Percentiles rank a stretch among this genome's conserved stretches.
These are phyloP conservation scores for Beauveria pseudobassiana DNA, from an alignment of 2,329 filamentous ascomycete genomes.

Conservation along the genomic window DNA sequence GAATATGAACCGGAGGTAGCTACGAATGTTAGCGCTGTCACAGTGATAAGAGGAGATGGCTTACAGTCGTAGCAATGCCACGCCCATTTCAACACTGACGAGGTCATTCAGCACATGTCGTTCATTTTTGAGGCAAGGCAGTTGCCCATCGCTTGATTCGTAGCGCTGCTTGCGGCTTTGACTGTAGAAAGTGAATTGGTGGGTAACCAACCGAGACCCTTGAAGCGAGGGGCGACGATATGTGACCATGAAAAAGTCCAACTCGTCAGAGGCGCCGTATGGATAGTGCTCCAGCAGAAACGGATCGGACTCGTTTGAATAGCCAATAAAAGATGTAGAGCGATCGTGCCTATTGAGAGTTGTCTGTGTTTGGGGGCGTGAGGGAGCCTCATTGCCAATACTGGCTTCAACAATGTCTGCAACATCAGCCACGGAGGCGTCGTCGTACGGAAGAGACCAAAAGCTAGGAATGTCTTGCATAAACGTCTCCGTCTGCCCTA, in stretches of 20 bases:
- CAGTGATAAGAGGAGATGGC: background rate
- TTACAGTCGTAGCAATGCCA: slow-evolving; percentile 14
- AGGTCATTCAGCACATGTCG: slow-evolving; percentile 10
- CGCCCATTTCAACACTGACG: slow-evolving; percentile 12
- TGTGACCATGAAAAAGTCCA: slow-evolving; percentile 21
- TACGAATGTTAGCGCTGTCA: background rate
- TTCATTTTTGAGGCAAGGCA: slow-evolving; percentile 12
- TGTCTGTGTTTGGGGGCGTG: background rate
- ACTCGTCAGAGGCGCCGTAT: slow-evolving; percentile 19
- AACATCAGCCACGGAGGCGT: background rate
- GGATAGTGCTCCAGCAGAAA: slow-evolving; percentile 19
- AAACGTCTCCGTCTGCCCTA: background rate
- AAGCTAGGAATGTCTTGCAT: background rate
- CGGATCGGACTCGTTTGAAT: slow-evolving; percentile 13
- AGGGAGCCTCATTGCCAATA: background rate
- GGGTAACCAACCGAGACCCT: background rate
- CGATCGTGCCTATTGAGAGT: slow-evolving; percentile 1
- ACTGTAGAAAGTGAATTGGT: slow-evolving; percentile 15
- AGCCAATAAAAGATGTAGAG: slow-evolving; percentile 12
- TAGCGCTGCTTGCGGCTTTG: slow-evolving; percentile 8
- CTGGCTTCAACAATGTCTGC: background rate
- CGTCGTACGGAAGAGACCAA: background rate
- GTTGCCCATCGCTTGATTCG: slow-evolving; percentile 1
- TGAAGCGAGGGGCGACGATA: slow-evolving; percentile 12
- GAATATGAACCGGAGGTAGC: slow-evolving; percentile 15